phyloP scores from a whole-genome alignment of 2,329 filamentous ascomycete species.

The Aspergillus terreus region DNA sequence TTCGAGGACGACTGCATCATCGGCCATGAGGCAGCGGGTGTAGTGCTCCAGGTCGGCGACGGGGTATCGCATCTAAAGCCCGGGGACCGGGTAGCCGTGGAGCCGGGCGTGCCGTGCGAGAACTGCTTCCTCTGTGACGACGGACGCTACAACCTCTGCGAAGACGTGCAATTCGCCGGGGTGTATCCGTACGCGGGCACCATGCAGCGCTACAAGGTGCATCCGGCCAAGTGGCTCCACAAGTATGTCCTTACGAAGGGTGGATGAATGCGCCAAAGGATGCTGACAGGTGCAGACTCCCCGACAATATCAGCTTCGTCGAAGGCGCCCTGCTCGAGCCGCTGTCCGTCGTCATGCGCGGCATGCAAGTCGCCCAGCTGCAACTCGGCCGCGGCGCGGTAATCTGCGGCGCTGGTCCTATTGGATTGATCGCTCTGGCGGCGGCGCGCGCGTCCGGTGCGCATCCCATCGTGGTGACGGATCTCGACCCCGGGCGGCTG shows the following conservation, averaged over 20 bases:
- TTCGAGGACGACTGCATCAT: constrained; percentile 63
- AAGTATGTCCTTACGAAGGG: constrained; percentile 16
- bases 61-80: constrained; percentile 52
- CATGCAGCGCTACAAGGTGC: constrained; percentile 59
- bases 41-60: constrained; percentile 56
- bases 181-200: constrained; percentile 60
- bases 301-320: constrained; percentile 53
- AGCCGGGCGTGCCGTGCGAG: constrained; percentile 63
- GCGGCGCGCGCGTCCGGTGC: constrained; percentile 60
- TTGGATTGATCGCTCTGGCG: constrained; percentile 57
- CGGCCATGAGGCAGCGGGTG: constrained; percentile 62
- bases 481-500: constrained; percentile 55
- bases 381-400: constrained; percentile 54
- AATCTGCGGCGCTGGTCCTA: constrained; percentile 62
- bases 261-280: too few relatives aligned
- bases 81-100: constrained; percentile 63
- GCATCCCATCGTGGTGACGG: constrained; percentile 61
- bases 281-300: constrained; percentile 35
- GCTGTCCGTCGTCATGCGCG: constrained; percentile 60
- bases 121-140: constrained; percentile 57
- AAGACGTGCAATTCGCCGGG: constrained; percentile 58
- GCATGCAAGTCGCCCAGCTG: constrained; percentile 52
- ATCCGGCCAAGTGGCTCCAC: constrained; percentile 59
- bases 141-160: constrained; percentile 63
- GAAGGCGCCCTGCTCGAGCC: constrained; percentile 64